Conservation (phyloP, 129 eudicot species). For the Silybum marianum region DNA sequence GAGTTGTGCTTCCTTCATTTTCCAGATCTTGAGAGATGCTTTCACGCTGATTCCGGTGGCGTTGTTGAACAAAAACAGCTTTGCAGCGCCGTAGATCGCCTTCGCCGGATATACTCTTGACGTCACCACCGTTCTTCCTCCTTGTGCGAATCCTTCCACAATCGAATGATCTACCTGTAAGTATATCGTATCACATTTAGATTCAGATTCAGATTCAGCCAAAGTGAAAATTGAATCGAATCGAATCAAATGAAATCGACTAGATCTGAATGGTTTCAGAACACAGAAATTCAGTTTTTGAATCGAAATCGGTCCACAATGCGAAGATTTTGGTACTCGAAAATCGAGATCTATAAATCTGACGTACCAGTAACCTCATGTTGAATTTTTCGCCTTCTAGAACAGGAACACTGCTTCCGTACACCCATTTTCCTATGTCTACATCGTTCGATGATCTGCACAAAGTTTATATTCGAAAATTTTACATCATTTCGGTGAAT, state of each 20-base stretch:
- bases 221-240: neutral
- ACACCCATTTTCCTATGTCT: slow-evolving; percentile 58
- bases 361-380: slow-evolving; percentile 76
- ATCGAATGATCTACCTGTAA: slow-evolving; percentile 89
- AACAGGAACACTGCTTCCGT: slow-evolving; percentile 81
- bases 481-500: neutral
- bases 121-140: slow-evolving; percentile 81
- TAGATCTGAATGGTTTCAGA: neutral
- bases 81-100: slow-evolving; percentile 70
- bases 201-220: neutral
- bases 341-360: neutral
- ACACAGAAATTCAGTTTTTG: neutral
- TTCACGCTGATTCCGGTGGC: slow-evolving; percentile 70
- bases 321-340: neutral
- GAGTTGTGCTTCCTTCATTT: slow-evolving; percentile 55
- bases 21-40: slow-evolving; percentile 76
- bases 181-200: neutral
- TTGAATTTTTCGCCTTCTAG: slow-evolving; percentile 66
- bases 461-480: neutral
- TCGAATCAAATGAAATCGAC: neutral
- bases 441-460: slow-evolving; percentile 81
- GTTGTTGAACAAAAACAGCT: slow-evolving; percentile 73
- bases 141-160: slow-evolving; percentile 86
- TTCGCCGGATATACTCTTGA: slow-evolving; percentile 77
- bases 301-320: neutral